Evolutionary conservation across 78 protist species (phyloP).

Genomic region (Planoprotostelium fungivorum): DNA sequence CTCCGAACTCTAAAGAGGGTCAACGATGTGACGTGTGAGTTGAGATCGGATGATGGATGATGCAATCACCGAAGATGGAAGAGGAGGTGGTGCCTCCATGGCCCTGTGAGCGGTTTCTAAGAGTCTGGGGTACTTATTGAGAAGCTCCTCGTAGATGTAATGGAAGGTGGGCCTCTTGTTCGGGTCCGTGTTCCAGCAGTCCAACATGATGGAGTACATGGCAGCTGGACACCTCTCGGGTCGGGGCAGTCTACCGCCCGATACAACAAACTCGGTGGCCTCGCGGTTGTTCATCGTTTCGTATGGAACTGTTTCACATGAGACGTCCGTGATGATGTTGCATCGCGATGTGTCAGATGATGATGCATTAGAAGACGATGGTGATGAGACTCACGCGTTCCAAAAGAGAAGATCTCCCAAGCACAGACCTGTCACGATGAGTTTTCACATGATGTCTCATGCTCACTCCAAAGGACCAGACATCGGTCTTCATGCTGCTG

Average conservation of each 20-base stretch:
- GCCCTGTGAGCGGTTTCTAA: too few relatives aligned
- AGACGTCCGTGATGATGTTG: too few relatives aligned
- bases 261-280: background rate
- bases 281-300: background rate
- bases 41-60: too few relatives aligned
- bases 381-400: background rate
- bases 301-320: background rate
- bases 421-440: too few relatives aligned
- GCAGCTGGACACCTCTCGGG: background rate
- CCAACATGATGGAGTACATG: background rate
- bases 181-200: background rate
- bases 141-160: background rate
- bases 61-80: too few relatives aligned
- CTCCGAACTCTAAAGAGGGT: too few relatives aligned
- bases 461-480: background rate
- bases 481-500: background rate
- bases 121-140: background rate
- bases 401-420: slow-evolving; percentile 1
- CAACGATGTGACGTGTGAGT: too few relatives aligned
- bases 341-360: background rate
- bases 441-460: too few relatives aligned
- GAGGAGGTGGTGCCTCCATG: too few relatives aligned
- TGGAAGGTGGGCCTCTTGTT: background rate
- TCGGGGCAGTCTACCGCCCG: background rate
- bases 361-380: background rate